Percentiles rank a stretch among this genome's conserved stretches.
phyloP scores from a whole-genome alignment of 1,139 yeast genomes.

The Scheffersomyces cryptocercus region DNA sequence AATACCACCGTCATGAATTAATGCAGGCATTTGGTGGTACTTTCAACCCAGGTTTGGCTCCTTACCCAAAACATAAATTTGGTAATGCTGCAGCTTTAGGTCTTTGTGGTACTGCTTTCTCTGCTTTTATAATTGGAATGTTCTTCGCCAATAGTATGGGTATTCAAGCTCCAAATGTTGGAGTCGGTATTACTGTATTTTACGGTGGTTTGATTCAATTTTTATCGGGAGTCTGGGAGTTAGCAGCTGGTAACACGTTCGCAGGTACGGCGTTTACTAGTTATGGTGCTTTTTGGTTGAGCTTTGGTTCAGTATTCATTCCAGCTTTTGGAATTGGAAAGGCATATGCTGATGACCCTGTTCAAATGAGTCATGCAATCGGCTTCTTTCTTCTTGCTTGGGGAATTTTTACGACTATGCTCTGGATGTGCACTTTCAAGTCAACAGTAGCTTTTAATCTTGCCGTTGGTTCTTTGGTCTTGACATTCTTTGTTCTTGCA shows the following conservation, averaged over 20 bases:
- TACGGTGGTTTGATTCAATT: slow-evolving; percentile 52
- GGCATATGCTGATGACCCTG: slow-evolving; percentile 22
- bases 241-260: slow-evolving; percentile 35
- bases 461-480: slow-evolving; percentile 35
- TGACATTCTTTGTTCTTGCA: slow-evolving; percentile 44
- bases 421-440: slow-evolving; percentile 41
- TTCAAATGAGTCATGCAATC: slow-evolving; percentile 32
- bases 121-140: background rate
- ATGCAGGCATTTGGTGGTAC: slow-evolving; percentile 41
- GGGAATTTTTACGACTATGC: slow-evolving; percentile 45
- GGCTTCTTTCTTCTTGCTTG: slow-evolving; percentile 48
- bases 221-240: slow-evolving; percentile 55
- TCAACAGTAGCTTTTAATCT: slow-evolving; percentile 43
- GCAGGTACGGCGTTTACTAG: slow-evolving; percentile 38
- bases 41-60: slow-evolving; percentile 24
- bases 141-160: slow-evolving; percentile 37
- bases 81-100: slow-evolving; percentile 1
- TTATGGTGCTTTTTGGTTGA: slow-evolving; percentile 40
- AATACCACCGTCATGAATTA: slow-evolving; percentile 32
- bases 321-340: slow-evolving; percentile 32
- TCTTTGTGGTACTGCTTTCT: background rate
- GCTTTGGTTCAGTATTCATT: slow-evolving; percentile 36
- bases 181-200: slow-evolving; percentile 49
- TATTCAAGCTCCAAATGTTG: slow-evolving; percentile 48
- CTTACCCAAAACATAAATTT: slow-evolving; percentile 1